Conservation (phyloP, 1,284 basidiomycete genomes). For the Moesziomyces sp. region DNA sequence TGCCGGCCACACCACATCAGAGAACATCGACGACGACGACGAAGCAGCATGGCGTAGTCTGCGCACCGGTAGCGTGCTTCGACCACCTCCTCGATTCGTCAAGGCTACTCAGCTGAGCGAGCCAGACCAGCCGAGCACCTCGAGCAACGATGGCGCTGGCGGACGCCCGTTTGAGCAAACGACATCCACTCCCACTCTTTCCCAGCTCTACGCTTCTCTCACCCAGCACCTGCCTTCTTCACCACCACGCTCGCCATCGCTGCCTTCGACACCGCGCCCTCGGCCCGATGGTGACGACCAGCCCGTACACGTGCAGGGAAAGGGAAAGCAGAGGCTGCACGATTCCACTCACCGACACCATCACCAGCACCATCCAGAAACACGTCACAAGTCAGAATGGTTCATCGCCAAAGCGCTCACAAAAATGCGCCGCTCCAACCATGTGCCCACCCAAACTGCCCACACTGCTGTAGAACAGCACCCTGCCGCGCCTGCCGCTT, state of each 20-base stretch:
- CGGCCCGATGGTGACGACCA: no score
- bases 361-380: slow-evolving; percentile 18
- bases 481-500: background rate
- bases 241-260: background rate
- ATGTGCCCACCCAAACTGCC: background rate
- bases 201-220: slow-evolving; percentile 29
- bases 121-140: background rate
- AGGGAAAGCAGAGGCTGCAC: background rate
- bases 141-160: background rate
- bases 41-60: slow-evolving; percentile 9
- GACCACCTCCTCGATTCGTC: slow-evolving; percentile 32
- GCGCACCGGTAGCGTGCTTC: slow-evolving; percentile 16
- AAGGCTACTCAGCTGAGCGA: slow-evolving; percentile 28
- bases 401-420: slow-evolving; percentile 27
- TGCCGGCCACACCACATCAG: no score
- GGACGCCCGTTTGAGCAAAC: background rate
- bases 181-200: slow-evolving; percentile 2
- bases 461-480: no score
- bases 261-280: background rate
- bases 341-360: slow-evolving; percentile 8
- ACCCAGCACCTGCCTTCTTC: slow-evolving; percentile 8
- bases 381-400: slow-evolving; percentile 24
- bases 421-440: slow-evolving; percentile 13
- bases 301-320: background rate
- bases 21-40: background rate